These are phyloP conservation scores for Alternaria incomplexa DNA, from an alignment of 2,329 filamentous ascomycete genomes.

Conservation along the genomic window DNA sequence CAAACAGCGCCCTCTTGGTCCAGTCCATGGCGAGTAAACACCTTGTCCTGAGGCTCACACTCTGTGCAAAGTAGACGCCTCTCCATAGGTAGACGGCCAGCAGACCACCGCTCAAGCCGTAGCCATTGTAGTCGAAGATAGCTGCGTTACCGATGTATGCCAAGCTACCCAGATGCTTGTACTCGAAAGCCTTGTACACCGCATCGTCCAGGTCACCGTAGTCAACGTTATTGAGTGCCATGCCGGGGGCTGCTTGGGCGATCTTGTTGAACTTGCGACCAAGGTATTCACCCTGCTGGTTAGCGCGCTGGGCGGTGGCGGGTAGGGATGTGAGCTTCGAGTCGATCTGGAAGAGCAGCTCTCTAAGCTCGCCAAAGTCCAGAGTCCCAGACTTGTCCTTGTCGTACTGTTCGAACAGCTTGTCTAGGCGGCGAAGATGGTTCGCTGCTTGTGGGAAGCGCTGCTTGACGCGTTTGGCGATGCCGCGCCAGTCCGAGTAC, in stretches of 20 bases:
- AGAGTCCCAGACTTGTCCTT: conserved; percentile 91
- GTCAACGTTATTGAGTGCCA: conserved; percentile 78
- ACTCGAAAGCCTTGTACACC: conserved; percentile 93
- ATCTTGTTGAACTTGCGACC: conserved; percentile 94
- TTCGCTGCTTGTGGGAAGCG: conserved; percentile 89
- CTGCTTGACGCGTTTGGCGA: conserved; percentile 82
- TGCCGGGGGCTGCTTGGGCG: conserved; percentile 74
- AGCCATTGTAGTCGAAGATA: conserved; percentile 86
- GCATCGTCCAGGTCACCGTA: conserved; percentile 92
- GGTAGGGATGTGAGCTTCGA: conserved; percentile 91
- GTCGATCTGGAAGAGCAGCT: conserved; percentile 91
- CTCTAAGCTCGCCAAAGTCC: conserved; percentile 88
- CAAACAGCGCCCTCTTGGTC: conserved; percentile 95
- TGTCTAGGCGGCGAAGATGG: conserved; percentile 88
- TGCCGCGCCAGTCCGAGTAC: conserved; percentile 85
- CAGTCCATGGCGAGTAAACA: conserved; percentile 96
- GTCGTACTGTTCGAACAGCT: conserved; percentile 90
- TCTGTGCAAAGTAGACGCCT: conserved; percentile 96
- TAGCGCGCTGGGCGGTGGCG: conserved; percentile 92
- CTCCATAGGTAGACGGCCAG: conserved; percentile 96
- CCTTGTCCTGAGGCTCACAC: conserved; percentile 88
- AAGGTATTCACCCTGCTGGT: conserved; percentile 94
- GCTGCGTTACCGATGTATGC: conserved; percentile 97
- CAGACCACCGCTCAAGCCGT: conserved; percentile 80
- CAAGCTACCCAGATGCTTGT: conserved; percentile 86